These are phyloP conservation scores for Aspergillus quadricinctus DNA, from an alignment of 2,329 filamentous ascomycete species.

Conservation along the genomic window DNA sequence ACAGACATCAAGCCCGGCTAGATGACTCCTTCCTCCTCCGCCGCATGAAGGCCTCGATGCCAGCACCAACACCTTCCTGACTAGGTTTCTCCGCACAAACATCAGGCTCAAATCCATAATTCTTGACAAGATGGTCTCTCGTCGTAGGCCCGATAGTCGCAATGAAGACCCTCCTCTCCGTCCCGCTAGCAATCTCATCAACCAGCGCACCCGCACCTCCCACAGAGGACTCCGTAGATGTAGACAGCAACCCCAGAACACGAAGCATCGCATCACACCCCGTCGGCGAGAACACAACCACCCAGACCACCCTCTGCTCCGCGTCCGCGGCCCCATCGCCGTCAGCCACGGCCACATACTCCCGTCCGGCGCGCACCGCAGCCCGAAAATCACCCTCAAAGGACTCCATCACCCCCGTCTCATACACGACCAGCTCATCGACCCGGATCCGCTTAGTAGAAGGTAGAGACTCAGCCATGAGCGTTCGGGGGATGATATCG, in stretches of 20 bases:
- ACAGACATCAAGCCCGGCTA: not conserved
- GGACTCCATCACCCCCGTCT: slow-evolving; percentile 74
- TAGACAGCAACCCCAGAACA: slow-evolving; percentile 40
- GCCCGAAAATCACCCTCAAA: slow-evolving; percentile 65
- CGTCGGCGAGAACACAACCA: slow-evolving; percentile 55
- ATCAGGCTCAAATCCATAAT: slow-evolving; percentile 43
- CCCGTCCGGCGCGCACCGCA: slow-evolving; percentile 46
- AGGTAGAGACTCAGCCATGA: slow-evolving; percentile 58
- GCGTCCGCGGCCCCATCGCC: not conserved
- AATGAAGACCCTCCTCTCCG: slow-evolving; percentile 48
- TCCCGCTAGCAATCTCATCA: slow-evolving; percentile 7
- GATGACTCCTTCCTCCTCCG: not conserved
- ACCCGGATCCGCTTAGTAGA: slow-evolving; percentile 57
- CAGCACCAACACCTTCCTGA: slow-evolving; percentile 70
- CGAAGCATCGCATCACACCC: slow-evolving; percentile 59
- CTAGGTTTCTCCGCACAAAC: slow-evolving; percentile 75
- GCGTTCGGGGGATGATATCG: slow-evolving; percentile 80
- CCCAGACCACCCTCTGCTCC: slow-evolving; percentile 26
- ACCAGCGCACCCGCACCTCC: not conserved
- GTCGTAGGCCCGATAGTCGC: slow-evolving; percentile 95
- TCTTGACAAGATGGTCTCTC: slow-evolving; percentile 59
- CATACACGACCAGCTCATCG: slow-evolving; percentile 79
- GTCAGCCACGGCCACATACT: slow-evolving; percentile 38
- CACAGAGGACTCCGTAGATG: not conserved
- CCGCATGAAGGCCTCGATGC: slow-evolving; percentile 53